These are phyloP conservation scores for Vigna trinervia DNA, from an alignment of 306 rosid species.

Conservation along the genomic window DNA sequence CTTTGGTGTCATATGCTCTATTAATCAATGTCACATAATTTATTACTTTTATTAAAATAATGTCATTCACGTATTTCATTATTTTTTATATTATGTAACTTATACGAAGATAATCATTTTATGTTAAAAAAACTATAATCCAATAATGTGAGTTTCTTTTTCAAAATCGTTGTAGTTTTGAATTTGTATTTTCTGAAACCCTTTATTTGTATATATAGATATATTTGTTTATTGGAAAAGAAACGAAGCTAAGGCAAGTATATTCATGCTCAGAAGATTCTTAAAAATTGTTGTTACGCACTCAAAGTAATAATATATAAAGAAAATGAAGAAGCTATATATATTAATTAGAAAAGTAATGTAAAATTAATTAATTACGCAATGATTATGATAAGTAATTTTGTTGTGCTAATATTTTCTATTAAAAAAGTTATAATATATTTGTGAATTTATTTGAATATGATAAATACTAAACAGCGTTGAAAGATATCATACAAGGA, in stretches of 20 bases:
- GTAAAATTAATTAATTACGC: no score
- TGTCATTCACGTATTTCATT: neutral
- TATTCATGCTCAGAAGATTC: neutral
- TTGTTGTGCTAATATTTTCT: no score
- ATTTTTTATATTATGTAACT: no score
- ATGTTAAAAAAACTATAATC: no score
- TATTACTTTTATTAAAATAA: neutral
- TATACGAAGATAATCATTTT: no score
- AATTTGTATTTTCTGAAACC: neutral
- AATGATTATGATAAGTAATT: no score
- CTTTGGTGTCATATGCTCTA: neutral
- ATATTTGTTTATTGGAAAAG: slow-evolving; percentile 9
- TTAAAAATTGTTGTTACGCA: neutral
- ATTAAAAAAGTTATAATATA: no score
- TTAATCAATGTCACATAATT: neutral
- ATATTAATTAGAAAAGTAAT: no score
- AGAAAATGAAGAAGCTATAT: neutral
- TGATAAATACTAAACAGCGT: no score
- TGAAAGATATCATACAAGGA: no score
- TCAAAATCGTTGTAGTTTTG: neutral
- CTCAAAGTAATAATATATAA: neutral
- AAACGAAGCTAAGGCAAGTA: neutral
- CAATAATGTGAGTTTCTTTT: no score
- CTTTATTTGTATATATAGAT: neutral
- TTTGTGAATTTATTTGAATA: no score